Base-by-base conservation (phyloP, 139 green algal species). In the Pseudopediastrum boryanum region DNA sequence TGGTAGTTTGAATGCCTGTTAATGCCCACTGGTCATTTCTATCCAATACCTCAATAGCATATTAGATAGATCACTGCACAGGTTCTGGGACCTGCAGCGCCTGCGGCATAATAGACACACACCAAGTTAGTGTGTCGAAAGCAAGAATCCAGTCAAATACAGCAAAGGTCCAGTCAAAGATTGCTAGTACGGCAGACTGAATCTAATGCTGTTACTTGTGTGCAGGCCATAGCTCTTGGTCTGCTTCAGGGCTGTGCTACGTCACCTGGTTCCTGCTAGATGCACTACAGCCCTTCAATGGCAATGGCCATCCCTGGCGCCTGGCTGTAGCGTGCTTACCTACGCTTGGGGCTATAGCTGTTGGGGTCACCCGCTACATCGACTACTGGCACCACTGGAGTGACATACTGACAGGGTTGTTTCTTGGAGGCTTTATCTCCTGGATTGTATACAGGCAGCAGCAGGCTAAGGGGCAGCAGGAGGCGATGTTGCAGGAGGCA, bases 211-310 rank as follows among this genome's bases (percentile, higher is more conserved):
- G 27, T 52, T 42, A 3, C 27, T 8, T 29, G 2, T 23, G 16
- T 68, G 54, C 72, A 79, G 72, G 73, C 4, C 74, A 81, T 35
- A 74, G 41, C 44, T 81, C 61, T n/a, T 74, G 74, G 74, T 81
- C 74, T 27, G 74, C 74, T 25, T 21, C 74, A 4, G 74, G 62
- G 36, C 39, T 81, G 39, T 71, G 74, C 27, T 81, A 67, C 35
- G 16, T 71, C 27, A 74, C 46, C 3, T 81, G 61, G 62, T 54
- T 46, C 42, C 62, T 74, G 74, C 13, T 72, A 19, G 74, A 81
- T 48, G 31, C 36, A 23, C 62, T 81, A 25, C 42, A 52, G 8
- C 44, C 38, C 12, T 74, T 81, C 59, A 46, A 62, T 38, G 74
- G 74, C 33, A 42, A 13, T 29, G 74, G 74, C 31, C 74, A 81